phyloP scores from a whole-genome alignment of 495 filamentous ascomycete genomes.

The Immersiella caudata region DNA sequence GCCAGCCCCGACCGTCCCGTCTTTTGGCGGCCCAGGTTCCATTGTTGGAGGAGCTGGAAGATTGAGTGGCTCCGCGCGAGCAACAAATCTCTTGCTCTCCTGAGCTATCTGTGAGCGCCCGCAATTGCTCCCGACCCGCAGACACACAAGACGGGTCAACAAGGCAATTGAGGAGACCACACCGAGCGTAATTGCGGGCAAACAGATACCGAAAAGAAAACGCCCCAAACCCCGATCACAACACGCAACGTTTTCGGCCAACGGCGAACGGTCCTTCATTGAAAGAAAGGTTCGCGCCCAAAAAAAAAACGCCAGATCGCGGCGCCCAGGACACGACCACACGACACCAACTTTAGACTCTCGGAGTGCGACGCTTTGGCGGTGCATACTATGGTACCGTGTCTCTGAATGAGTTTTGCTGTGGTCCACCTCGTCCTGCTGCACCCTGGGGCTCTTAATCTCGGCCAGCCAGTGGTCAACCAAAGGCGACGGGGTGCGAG shows the following conservation, averaged over 20 bases:
- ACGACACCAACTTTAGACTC: conserved; percentile 20
- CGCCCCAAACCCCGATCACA: background rate
- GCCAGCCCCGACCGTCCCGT: conserved; percentile 4
- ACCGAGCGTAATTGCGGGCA: background rate
- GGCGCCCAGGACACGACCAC: conserved; percentile 16
- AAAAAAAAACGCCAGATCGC: conserved; percentile 17
- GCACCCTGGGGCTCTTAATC: conserved; percentile 35
- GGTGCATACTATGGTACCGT: conserved; percentile 39
- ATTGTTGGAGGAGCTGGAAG: conserved; percentile 10
- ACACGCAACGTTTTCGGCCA: background rate
- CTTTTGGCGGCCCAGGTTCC: background rate
- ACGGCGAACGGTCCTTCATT: conserved; percentile 16
- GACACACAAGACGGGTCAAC: conserved; percentile 10
- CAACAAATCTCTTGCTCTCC: background rate
- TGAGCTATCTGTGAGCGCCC: conserved; percentile 16
- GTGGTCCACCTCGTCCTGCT: conserved; percentile 31
- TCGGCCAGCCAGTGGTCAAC: conserved; percentile 35
- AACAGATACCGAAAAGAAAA: background rate
- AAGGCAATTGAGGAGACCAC: conserved; percentile 7
- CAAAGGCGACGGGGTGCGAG: conserved; percentile 24
- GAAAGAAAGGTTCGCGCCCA: conserved; percentile 22
- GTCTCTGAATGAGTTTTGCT: conserved; percentile 37
- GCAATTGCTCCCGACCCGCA: conserved; percentile 20
- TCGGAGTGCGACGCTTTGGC: conserved; percentile 35
- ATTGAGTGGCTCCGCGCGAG: background rate